These are phyloP conservation scores for Lactifluus hygrophoroides DNA, from an alignment of 768 basidiomycete genomes.

Conservation along the genomic window DNA sequence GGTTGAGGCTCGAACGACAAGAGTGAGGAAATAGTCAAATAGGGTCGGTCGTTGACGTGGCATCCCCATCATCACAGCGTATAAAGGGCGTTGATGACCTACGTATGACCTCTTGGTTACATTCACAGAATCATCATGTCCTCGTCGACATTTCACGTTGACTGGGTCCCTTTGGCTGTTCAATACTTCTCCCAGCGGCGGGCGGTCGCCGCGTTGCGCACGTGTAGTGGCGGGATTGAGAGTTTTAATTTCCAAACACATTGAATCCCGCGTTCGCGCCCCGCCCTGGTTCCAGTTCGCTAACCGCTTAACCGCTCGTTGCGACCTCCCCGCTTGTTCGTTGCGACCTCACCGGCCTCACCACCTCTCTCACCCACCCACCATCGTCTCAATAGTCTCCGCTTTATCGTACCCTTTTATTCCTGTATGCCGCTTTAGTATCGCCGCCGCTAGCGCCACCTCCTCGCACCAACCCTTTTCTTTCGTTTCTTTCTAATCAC, in stretches of 20 bases:
- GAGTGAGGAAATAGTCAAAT: not conserved
- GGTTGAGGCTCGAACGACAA: no score
- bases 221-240: no score
- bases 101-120: slow-evolving; percentile 12
- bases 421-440: slow-evolving; percentile 5
- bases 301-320: not conserved
- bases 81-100: no score
- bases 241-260: slow-evolving; percentile 2
- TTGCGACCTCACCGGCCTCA: no score
- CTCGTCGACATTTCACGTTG: no score
- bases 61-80: no score
- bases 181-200: not conserved
- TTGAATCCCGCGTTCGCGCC: not conserved
- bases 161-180: no score
- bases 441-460: not conserved
- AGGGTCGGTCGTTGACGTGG: not conserved
- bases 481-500: not conserved
- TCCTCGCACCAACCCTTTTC: not conserved
- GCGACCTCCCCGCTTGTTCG: not conserved
- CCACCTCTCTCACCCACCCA: not conserved
- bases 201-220: no score
- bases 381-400: not conserved
- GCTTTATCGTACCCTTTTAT: not conserved
- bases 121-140: slow-evolving; percentile 12
- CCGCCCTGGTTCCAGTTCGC: not conserved